Conservation (phyloP, 225 moss, liverwort and hornwort genomes). For the Asterella californica region DNA sequence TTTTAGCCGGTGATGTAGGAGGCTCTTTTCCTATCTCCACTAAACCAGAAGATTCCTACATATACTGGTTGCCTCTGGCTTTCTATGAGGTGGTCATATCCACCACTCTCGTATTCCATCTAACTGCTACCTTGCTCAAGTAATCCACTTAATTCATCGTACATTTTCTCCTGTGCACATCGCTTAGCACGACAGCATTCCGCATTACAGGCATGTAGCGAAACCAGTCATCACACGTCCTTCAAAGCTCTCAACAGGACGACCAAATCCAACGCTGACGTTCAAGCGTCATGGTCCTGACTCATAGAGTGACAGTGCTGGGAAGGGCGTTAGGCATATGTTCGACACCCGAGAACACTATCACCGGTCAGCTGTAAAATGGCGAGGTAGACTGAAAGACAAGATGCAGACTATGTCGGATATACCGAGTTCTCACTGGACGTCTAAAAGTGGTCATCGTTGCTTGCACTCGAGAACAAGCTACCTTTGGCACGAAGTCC, state of each 20-base stretch:
- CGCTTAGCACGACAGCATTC: not conserved
- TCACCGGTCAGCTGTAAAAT: not conserved
- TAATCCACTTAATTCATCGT: not conserved
- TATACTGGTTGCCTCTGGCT: not conserved
- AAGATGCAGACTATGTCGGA: not conserved
- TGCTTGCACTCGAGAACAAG: not conserved
- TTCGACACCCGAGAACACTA: not conserved
- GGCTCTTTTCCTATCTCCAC: not conserved
- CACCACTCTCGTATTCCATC: conserved; percentile 1
- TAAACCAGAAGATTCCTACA: not conserved
- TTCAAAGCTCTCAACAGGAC: not conserved
- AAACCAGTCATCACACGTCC: not conserved
- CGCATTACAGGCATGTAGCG: not conserved
- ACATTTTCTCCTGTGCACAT: not conserved
- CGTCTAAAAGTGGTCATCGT: not conserved
- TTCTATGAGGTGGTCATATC: not conserved
- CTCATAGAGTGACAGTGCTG: not conserved
- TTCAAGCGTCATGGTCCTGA: not conserved
- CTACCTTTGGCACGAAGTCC: not conserved
- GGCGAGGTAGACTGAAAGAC: not conserved
- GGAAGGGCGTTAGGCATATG: not conserved
- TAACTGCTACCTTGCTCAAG: not conserved
- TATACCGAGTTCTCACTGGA: not conserved
- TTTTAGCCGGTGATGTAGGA: no score
- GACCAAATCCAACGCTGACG: not conserved